phyloP scores from a whole-genome alignment of 768 basidiomycete species.

The Termitomyces sp. region DNA sequence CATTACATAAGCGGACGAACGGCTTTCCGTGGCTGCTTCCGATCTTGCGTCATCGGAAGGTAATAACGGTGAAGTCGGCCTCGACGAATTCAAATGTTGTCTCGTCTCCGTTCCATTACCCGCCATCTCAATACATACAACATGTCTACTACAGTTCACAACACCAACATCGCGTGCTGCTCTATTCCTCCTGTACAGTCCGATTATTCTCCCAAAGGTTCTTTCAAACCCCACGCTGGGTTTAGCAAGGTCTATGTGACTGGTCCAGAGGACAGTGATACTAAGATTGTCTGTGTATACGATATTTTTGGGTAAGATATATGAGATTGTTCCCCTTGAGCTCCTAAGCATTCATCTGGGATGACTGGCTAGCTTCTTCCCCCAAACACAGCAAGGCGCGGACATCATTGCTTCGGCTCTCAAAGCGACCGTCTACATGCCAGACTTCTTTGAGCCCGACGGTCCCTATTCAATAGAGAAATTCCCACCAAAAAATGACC shows the following conservation, averaged over 20 bases:
- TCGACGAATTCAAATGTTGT: constrained; percentile 13
- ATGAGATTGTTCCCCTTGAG: background rate
- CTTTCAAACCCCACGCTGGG: constrained; percentile 38
- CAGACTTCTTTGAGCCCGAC: constrained; percentile 58
- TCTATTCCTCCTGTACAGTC: constrained; percentile 49
- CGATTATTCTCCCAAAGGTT: constrained; percentile 47
- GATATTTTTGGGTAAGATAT: constrained; percentile 56
- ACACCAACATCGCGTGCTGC: constrained; percentile 45
- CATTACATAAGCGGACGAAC: constrained; percentile 2
- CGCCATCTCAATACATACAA: constrained; percentile 30
- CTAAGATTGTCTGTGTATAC: constrained; percentile 51
- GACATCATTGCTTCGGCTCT: constrained; percentile 53
- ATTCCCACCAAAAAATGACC: constrained; percentile 50
- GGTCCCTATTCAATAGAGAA: constrained; percentile 41
- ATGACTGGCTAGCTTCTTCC: constrained; percentile 42
- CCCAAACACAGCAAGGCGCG: constrained; percentile 60
- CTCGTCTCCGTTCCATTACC: constrained; percentile 31
- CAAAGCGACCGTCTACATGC: constrained; percentile 56
- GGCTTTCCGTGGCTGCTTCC: background rate
- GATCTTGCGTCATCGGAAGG: background rate
- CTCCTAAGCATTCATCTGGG: background rate
- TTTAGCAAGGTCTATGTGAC: constrained; percentile 49
- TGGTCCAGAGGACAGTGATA: constrained; percentile 41
- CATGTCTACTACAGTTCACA: constrained; percentile 33
- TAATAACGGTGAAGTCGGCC: no score